Evolutionary conservation across 78 protist species (phyloP).

Genomic region (Bodo saltans): DNA sequence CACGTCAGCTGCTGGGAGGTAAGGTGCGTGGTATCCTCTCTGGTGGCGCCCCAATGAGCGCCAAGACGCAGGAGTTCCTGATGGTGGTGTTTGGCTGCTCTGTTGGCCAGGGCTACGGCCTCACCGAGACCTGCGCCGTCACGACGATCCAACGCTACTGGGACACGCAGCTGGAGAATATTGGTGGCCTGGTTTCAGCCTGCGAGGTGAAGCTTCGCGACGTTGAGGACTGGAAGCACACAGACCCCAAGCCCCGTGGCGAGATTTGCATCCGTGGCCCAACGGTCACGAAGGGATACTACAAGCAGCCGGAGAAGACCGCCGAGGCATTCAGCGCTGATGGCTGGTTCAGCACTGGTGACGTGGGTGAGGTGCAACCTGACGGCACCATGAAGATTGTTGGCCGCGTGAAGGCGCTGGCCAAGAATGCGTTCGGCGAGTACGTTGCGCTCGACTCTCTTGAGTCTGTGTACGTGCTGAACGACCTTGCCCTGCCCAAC

Average conservation of each 20-base stretch:
- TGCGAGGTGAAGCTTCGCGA: constrained; percentile 11
- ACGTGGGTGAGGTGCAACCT: constrained; percentile 71
- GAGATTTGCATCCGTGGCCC: constrained; percentile 81
- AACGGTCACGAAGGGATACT: constrained; percentile 83
- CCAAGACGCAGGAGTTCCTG: constrained; percentile 51
- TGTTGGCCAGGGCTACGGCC: constrained; percentile 86
- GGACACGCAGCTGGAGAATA: background rate
- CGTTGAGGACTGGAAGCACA: constrained; percentile 45
- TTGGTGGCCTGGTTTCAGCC: background rate
- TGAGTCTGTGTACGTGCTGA: constrained; percentile 40
- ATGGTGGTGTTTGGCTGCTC: constrained; percentile 26
- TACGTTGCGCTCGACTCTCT: constrained; percentile 76
- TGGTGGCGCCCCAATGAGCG: constrained; percentile 86
- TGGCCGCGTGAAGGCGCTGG: constrained; percentile 90
- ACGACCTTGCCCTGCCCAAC: constrained; percentile 3
- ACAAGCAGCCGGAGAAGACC: constrained; percentile 81
- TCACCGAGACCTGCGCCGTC: constrained; percentile 76
- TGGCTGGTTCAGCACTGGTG: constrained; percentile 96
- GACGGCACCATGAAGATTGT: constrained; percentile 74
- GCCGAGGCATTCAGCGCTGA: constrained; percentile 64
- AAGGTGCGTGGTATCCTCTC: constrained; percentile 65
- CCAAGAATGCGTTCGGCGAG: constrained; percentile 93
- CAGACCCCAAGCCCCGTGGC: constrained; percentile 45
- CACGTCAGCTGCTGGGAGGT: constrained; percentile 74
- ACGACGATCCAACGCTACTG: background rate